Base-by-base conservation (phyloP, 768 basidiomycete species). In the Hericium rajendrae region DNA sequence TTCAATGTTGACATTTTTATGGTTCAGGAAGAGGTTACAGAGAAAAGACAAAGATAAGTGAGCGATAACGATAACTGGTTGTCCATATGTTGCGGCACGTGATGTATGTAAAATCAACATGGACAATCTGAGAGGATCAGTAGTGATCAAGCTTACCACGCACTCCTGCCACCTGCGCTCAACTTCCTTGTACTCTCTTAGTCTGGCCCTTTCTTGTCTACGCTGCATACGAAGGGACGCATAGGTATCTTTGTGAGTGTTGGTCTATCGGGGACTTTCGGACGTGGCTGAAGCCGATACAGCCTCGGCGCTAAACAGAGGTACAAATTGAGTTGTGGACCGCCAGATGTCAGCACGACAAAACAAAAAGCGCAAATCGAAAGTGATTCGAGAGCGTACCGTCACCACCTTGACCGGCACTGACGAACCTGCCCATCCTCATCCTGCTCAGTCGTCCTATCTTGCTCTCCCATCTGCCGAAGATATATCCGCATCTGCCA, bases 311-410 rank as follows among this genome's bases (percentile, higher is more conserved):
- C 56, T 38, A 43, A 41, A 62, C 52, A 57, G 59, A 57, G 22
- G 54, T 55, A 48, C 9, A 53, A 53, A 32, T 32, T 32, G 32
- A 38, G n/a, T 39, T 15, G 49, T 46, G 49, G 53, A 54, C 37
- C 51, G 58, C 56, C 39, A 20, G 51, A 81, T 79, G 81, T 78
- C 82, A 74, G 74, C 80, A 72, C 74, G 80, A 60, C 81, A 78
- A 76, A 82, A 76, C 71, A 83, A 82, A 72, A 84, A 83, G 67
- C 76, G 81, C 62, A 83, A 81, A 67, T 76, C 68, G 67, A 76
- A 77, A 68, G 68, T 72, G 62, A 78, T 74, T 69, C 78, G 85
- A 64, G 82, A 84, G 68, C 80, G 83, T 57, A 84, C 83, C n/a
- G 81, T 84, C 62, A 82, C 81, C 61, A 83, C 82, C 38, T 81